Percentiles rank a stretch among this genome's conserved stretches.
These are phyloP conservation scores for Suillus americanus DNA, from an alignment of 768 basidiomycete genomes.

Conservation along the genomic window DNA sequence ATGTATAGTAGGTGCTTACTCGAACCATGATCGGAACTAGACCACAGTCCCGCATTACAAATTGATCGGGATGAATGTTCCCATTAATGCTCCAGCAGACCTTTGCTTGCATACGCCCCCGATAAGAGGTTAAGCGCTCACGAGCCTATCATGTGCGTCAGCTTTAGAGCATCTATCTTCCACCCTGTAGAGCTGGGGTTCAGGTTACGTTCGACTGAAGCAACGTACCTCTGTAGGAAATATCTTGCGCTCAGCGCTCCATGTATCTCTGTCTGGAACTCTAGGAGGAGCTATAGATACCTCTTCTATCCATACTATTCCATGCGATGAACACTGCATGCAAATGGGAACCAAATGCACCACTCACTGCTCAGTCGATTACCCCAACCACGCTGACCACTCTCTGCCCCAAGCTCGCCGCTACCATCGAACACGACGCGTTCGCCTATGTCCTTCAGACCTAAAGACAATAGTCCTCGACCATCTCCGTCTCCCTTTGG, in stretches of 20 bases:
- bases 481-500: conserved; percentile 74
- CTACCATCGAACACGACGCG: conserved; percentile 92
- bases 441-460: conserved; percentile 80
- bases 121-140: conserved; percentile 90
- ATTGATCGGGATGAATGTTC: conserved; percentile 64
- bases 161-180: background rate
- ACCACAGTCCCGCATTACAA: conserved; percentile 82
- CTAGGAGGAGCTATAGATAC: conserved; percentile 83
- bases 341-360: conserved; percentile 8
- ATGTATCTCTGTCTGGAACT: conserved; percentile 80
- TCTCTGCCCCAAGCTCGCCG: conserved; percentile 50
- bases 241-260: conserved; percentile 70
- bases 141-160: conserved; percentile 60
- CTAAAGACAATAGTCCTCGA: conserved; percentile 74
- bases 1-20: conserved; percentile 47
- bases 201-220: background rate
- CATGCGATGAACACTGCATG: conserved; percentile 9
- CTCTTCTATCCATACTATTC: conserved; percentile 88
- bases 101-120: conserved; percentile 85
- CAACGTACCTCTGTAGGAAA: conserved; percentile 83
- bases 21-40: conserved; percentile 96
- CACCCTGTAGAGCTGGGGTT: background rate
- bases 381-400: conserved; percentile 63
- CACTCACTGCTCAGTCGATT: conserved; percentile 83
- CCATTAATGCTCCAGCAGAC: conserved; percentile 77